Base-by-base conservation (phyloP, 805 yeast genomes). In the Phaffomyces opuntiae region DNA sequence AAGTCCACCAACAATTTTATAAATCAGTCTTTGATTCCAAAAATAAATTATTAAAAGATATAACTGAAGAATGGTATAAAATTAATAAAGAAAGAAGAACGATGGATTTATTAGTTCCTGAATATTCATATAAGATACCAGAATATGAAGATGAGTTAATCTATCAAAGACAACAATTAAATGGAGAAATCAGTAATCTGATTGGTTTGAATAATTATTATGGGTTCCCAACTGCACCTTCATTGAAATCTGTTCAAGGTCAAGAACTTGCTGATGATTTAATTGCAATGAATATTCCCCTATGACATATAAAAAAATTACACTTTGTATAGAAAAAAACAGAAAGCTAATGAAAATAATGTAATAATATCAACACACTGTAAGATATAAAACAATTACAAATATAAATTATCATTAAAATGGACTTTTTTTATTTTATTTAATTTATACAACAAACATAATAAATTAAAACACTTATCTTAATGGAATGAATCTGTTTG, bases 1-100 rank as follows among this genome's bases (percentile, higher is more conserved):
- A 81, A 49, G 75, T 87, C 32, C 96, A 91, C 62, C 98, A 93
- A 63, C 86, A 87, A 59, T 87, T 76, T 61, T 66, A 77, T 61
- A 85, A 84, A 56, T 74, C 77, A 47, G 69, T 78, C 33, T 78
- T 81, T 54, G 95, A 88, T 58, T 63, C 75, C 39, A 83, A 88
- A 50, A 73, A 74, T 44, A 69, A 74, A 25, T 72, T 87, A 69
- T 73, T 91, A 40, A 72, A 77, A 48, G 73, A 78, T 8, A 85
- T 95, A 5, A 90, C 97, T 7, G 77, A 83, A 36, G 74, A 79
- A 51, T 93, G 98, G 98, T 91, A 91, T 68, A 83, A 85, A 53
- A 85, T 90, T 57, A 90, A 89, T 64, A 80, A 83, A 56, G 98
- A 93, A 62, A 74, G 97, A 55, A 74, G 95, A 51, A 80, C 80